phyloP scores from a whole-genome alignment of 1,139 yeast genomes.

The Entelexis paramagnoliae region DNA sequence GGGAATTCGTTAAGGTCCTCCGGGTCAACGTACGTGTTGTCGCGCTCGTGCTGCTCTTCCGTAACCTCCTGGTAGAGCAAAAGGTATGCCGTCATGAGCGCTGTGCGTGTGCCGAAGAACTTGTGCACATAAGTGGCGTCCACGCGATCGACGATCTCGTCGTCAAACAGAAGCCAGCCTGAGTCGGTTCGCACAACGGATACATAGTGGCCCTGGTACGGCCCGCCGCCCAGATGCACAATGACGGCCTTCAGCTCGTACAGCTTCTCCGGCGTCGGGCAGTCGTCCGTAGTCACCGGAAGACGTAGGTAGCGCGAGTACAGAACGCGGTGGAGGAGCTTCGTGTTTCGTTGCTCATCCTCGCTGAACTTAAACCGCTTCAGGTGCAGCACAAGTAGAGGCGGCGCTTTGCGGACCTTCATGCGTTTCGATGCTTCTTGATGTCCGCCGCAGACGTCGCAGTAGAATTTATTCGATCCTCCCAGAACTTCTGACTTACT shows the following conservation, averaged over 20 bases:
- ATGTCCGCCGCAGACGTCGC: constrained; percentile 79
- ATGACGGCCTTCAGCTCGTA: constrained; percentile 81
- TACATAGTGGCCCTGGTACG: constrained; percentile 94
- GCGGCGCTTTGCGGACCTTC: constrained; percentile 68
- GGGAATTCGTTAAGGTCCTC: not conserved
- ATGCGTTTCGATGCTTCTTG: constrained; percentile 96
- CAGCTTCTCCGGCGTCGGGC: constrained; percentile 41
- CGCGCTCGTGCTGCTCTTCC: constrained; percentile 23
- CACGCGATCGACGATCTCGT: constrained; percentile 84
- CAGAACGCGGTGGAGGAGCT: constrained; percentile 72
- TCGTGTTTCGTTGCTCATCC: constrained; percentile 67
- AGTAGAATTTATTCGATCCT: constrained; percentile 83
- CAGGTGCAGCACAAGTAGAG: constrained; percentile 67
- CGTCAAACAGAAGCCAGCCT: constrained; percentile 91
- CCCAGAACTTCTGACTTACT: constrained; percentile 77
- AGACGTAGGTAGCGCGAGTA: constrained; percentile 68
- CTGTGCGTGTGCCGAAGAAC: constrained; percentile 83
- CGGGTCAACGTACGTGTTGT: constrained; percentile 11
- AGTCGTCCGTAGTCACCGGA: constrained; percentile 61
- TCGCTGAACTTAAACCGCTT: constrained; percentile 90
- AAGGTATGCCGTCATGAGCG: constrained; percentile 85
- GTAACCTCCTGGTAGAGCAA: constrained; percentile 52
- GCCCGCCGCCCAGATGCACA: constrained; percentile 95
- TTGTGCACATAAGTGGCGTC: constrained; percentile 74
- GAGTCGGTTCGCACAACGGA: constrained; percentile 71